phyloP scores from a whole-genome alignment of 352 stramenopile species.

The Phytophthora meadii region DNA sequence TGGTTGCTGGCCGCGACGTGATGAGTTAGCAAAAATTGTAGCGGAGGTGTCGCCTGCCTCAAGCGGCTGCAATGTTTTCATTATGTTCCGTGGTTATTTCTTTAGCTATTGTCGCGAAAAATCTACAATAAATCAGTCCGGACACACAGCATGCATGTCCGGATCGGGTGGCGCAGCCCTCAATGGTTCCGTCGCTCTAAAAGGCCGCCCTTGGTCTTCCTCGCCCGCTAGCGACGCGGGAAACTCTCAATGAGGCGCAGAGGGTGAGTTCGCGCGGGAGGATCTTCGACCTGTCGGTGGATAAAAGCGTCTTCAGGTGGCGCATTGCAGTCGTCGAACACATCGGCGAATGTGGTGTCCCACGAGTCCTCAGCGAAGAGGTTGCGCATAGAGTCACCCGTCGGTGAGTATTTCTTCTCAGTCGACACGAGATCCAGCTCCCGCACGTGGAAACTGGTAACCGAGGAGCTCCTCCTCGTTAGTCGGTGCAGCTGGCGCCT shows the following conservation, averaged over 20 bases:
- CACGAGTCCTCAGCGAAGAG: constrained; percentile 36
- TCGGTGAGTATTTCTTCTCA: constrained; percentile 41
- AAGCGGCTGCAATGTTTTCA: constrained; percentile 11
- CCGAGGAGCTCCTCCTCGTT: constrained; percentile 37
- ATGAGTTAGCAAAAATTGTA: background rate
- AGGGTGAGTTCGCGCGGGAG: constrained; percentile 17
- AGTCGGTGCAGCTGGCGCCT: constrained; percentile 34
- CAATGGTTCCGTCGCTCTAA: constrained; percentile 8
- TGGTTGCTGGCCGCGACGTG: no score
- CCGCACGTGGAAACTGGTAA: constrained; percentile 64
- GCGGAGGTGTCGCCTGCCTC: background rate
- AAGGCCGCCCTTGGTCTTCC: constrained; percentile 9
- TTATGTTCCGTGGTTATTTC: constrained; percentile 19
- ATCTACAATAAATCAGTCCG: constrained; percentile 37
- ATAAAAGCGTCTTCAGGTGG: constrained; percentile 66
- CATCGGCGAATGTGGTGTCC: constrained; percentile 54
- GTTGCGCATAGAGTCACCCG: constrained; percentile 36
- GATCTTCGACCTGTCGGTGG: constrained; percentile 51
- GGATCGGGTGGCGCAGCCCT: background rate
- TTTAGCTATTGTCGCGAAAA: constrained; percentile 21
- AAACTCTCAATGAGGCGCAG: constrained; percentile 49
- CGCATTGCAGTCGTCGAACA: constrained; percentile 63
- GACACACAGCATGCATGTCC: background rate
- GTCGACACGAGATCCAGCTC: constrained; percentile 59
- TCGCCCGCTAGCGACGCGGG: constrained; percentile 25